These are phyloP conservation scores for Cyphellophora europaea DNA, from an alignment of 2,329 filamentous ascomycete species.

Conservation along the genomic window DNA sequence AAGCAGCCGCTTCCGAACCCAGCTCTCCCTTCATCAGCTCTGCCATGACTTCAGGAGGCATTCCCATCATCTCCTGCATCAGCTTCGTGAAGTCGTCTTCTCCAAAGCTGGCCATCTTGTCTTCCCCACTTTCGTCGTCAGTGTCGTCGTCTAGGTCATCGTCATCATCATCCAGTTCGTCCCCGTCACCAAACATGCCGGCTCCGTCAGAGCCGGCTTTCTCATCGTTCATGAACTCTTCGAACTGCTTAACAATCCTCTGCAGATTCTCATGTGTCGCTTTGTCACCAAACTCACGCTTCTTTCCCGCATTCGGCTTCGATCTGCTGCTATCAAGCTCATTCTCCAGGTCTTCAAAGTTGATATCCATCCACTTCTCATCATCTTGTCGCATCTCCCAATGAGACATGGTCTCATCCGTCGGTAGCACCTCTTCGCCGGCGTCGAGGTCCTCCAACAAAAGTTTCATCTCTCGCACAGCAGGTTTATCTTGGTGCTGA, in stretches of 20 bases:
- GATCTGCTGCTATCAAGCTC: constrained; percentile 57
- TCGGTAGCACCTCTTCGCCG: constrained; percentile 63
- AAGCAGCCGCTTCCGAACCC: constrained; percentile 10
- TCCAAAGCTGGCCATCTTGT: constrained; percentile 69
- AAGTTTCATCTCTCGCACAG: constrained; percentile 66
- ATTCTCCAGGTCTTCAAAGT: constrained; percentile 77
- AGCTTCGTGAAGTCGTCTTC: constrained; percentile 76
- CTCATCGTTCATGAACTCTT: constrained; percentile 82
- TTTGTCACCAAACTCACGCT: constrained; percentile 33
- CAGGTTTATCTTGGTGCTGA: constrained; percentile 57
- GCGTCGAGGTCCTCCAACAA: constrained; percentile 65
- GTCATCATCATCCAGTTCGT: constrained; percentile 42
- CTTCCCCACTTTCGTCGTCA: constrained; percentile 53
- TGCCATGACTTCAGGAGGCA: constrained; percentile 34
- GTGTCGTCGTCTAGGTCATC: constrained; percentile 44
- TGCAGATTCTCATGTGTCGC: constrained; percentile 52
- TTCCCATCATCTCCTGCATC: constrained; percentile 88
- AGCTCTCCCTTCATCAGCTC: constrained; percentile 19
- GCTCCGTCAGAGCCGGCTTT: constrained; percentile 71
- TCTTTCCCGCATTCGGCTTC: constrained; percentile 13
- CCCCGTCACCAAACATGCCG: constrained; percentile 57
- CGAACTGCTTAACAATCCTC: constrained; percentile 90
- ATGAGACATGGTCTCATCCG: constrained; percentile 57
- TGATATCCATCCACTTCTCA: constrained; percentile 86
- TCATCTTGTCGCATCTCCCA: constrained; percentile 72